Base-by-base conservation (phyloP, 352 stramenopile species). In the Elongisporangium anandrum region DNA sequence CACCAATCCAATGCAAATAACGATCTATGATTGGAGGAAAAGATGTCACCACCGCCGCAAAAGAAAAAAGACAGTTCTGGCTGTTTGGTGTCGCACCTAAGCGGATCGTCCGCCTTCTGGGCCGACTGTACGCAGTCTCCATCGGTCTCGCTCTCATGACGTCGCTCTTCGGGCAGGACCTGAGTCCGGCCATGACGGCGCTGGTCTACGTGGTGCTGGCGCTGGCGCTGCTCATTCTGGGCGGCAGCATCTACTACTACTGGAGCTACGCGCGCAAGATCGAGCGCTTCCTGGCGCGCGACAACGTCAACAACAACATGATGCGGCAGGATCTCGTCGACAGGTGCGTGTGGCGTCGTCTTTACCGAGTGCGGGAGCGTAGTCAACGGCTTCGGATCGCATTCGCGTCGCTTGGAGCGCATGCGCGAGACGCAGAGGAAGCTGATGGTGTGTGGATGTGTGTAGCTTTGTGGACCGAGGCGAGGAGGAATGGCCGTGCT, bases 271-370 rank as follows among this genome's bases (percentile, higher is more conserved):
- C 85, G 56, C 75, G 77, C 60, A 92, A 92, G 68, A 94, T 94
- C 64, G 85, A 94, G 62, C 79, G 83, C 7, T 94, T 94, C 68
- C 61, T 94, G 22, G 67, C 82, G 54, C 76, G 81, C 50, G 85
- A 94, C 61, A 94, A 94, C 57, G 64, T 81, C 47, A 89, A 94
- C 66, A 94, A 94, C 72, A 94, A 94, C 72, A 94, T 94, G 85
- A 88, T 91, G 81, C 81, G 85, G 1, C 83, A 94, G 55, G 78
- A 92, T 59, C 79, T 94, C 59, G 77, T 92, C 26, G 85, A 94
- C 66, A 89, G 63, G 68, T 75, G 66, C 19, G 41, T n/a, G 41
- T 45, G 1, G 34, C 34, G 13, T 45, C 34, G 34, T 48, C 34
- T 45, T 45, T 39, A 34, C 24, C 24, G 24, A 34, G 24, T 7